Base-by-base conservation (phyloP, 2,329 filamentous ascomycete genomes). In the Fulvia fulva region DNA sequence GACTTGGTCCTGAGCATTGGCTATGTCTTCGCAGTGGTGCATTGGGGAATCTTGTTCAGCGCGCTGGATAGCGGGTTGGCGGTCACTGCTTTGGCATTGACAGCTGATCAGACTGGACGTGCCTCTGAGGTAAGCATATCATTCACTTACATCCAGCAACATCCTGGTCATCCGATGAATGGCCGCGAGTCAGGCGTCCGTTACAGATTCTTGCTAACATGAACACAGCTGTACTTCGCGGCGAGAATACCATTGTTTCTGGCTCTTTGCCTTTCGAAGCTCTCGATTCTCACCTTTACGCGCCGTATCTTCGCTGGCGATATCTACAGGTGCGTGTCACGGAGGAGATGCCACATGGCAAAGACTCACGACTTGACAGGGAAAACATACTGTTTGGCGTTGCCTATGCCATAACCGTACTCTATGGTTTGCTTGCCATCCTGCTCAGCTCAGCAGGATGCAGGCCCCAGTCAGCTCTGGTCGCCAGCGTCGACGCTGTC, bases 221-320 rank as follows among this genome's bases (percentile, higher is more conserved):
- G n/a, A 30, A 23, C 23, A 32, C 51, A 66, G 63, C 55, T 63
- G 25, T 66, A 66, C 57, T 66, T 66, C 34, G 61, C 51, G 12
- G 53, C 60, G 12, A 45, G 64, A 50, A 60, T 65, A 34, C 57
- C 58, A 2, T 53, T 47, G 32, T 65, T 66, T 51, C 43, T 65
- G 14, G 61, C 62, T 12, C 60, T 60, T 34, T 64, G 62, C 55
- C 57, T 66, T 5, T 54, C 60, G 21, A 66, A 66, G 43, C 52
- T 65, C n/a, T 65, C 62, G 2, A 60, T 65, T 23, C 59, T 66
- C 51, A 57, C 63, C 44, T 66, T 66, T 53, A 65, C 64, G 5
- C 58, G 64, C 22, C 60, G 63, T 6, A 66, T 66, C 44, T 66
- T 66, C 23, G 53, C 55, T 5, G 64, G 64, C 45, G 57, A 66